Percentiles rank a stretch among this genome's conserved stretches.
Evolutionary conservation across 352 stramenopile species (phyloP).

Genomic region (Pythium pyrilobum): DNA sequence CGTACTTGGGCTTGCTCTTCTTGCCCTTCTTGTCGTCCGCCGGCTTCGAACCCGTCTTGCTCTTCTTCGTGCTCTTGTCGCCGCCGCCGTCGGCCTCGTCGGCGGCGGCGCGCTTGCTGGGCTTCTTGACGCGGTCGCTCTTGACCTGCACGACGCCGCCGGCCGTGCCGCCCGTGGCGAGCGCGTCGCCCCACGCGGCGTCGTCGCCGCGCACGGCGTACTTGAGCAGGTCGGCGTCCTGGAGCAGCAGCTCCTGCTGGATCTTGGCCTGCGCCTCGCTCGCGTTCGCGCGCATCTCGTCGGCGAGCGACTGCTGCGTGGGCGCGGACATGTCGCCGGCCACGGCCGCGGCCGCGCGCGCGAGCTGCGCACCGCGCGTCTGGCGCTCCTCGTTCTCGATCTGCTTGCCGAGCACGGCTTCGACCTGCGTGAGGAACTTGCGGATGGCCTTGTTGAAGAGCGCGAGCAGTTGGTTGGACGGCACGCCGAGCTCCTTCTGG

Average conservation of each 20-base stretch:
- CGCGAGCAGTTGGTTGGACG: conserved; percentile 94
- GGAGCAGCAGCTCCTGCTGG: conserved; percentile 70
- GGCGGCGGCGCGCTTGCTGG: conserved; percentile 35
- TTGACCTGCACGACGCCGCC: conserved; percentile 77
- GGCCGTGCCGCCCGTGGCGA: conserved; percentile 32
- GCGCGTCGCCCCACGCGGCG: conserved; percentile 85
- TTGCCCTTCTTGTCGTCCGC: conserved; percentile 67
- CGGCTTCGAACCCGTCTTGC: conserved; percentile 31
- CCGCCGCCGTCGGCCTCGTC: conserved; percentile 32
- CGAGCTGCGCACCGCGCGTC: conserved; percentile 36
- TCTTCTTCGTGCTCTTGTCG: conserved; percentile 37
- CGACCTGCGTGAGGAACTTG: conserved; percentile 85
- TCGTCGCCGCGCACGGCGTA: conserved; percentile 94
- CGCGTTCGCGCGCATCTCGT: conserved; percentile 73
- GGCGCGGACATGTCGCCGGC: conserved; percentile 73
- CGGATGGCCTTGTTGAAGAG: conserved; percentile 97
- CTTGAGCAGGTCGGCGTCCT: conserved; percentile 92
- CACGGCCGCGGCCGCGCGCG: conserved; percentile 47
- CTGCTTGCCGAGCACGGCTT: conserved; percentile 76
- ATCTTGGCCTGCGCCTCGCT: conserved; percentile 77
- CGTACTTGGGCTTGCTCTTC: conserved; percentile 57
- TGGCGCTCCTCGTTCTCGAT: conserved; percentile 78
- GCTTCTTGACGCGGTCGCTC: conserved; percentile 60
- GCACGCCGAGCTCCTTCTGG: conserved; percentile 91
- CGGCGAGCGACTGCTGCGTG: conserved; percentile 76